Percentiles rank a stretch among this genome's conserved stretches.
These are phyloP conservation scores for Schrenkiella parvula DNA, from an alignment of 345 rosid species.

Conservation along the genomic window DNA sequence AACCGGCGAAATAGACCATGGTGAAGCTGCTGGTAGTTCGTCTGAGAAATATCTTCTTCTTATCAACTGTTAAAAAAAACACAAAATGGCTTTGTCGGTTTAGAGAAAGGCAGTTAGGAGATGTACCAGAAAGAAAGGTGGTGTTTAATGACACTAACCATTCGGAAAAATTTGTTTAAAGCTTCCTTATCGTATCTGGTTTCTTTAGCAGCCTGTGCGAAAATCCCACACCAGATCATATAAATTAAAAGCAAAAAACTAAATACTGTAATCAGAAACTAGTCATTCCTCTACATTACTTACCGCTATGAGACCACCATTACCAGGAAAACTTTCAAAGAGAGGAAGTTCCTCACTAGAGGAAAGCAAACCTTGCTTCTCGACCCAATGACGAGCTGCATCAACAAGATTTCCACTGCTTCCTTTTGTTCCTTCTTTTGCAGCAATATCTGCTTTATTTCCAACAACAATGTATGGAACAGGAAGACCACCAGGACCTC, in stretches of 20 bases:
- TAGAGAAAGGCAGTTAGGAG: neutral
- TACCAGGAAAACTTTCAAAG: slow-evolving; percentile 91
- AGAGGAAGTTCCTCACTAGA: slow-evolving; percentile 92
- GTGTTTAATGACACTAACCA: slow-evolving; percentile 43
- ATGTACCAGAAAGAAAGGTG: neutral
- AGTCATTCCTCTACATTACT: slow-evolving; percentile 17
- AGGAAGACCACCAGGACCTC: slow-evolving; percentile 98
- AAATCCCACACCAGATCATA: slow-evolving; percentile 5
- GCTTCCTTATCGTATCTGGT: slow-evolving; percentile 98
- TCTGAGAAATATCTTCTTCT: slow-evolving; percentile 93
- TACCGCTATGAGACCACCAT: slow-evolving; percentile 77
- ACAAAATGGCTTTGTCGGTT: neutral
- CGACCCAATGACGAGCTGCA: slow-evolving; percentile 99
- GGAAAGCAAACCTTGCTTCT: slow-evolving; percentile 97
- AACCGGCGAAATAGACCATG: slow-evolving; percentile 71
- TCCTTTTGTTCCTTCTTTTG: slow-evolving; percentile 87
- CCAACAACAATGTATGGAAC: slow-evolving; percentile 90
- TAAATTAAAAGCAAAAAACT: neutral
- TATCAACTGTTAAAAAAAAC: slow-evolving; percentile 56
- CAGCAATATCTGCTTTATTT: slow-evolving; percentile 94
- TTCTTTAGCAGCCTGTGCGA: slow-evolving; percentile 85
- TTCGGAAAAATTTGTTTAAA: slow-evolving; percentile 68
- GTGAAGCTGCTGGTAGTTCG: slow-evolving; percentile 59
- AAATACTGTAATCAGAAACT: neutral
- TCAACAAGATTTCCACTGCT: slow-evolving; percentile 99